Evolutionary conservation across 2,329 filamentous ascomycete species (phyloP).

Genomic region (Aspergillus felis): DNA sequence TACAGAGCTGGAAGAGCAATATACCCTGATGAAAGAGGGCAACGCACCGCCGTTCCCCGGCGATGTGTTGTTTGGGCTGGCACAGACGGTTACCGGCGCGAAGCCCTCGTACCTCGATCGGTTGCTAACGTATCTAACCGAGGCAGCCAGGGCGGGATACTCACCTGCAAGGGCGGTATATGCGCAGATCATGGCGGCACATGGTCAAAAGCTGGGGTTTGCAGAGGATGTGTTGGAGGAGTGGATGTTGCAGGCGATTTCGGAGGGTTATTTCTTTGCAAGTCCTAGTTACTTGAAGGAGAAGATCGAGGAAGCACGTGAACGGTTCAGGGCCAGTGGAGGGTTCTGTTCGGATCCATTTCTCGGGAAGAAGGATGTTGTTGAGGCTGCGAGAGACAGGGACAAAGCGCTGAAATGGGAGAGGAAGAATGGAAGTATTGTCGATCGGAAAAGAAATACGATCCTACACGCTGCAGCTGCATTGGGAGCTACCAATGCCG

Average conservation of each 20-base stretch:
- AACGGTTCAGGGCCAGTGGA: slow-evolving; percentile 17
- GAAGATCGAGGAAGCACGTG: slow-evolving; percentile 12
- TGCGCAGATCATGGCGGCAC: slow-evolving; percentile 22
- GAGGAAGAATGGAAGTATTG: slow-evolving; percentile 6
- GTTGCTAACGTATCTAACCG: slow-evolving; percentile 19
- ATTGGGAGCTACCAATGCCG: slow-evolving; percentile 12
- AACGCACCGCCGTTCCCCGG: slow-evolving; percentile 11
- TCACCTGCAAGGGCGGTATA: slow-evolving; percentile 25
- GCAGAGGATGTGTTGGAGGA: slow-evolving; percentile 12
- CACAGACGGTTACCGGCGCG: slow-evolving; percentile 22
- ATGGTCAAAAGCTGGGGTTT: slow-evolving; percentile 15
- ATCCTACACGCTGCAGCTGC: slow-evolving; percentile 23
- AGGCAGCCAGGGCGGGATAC: slow-evolving; percentile 17
- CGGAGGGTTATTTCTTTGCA: slow-evolving; percentile 22
- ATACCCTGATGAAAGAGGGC: slow-evolving; percentile 12
- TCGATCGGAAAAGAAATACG: slow-evolving; percentile 24
- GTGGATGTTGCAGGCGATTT: slow-evolving; percentile 21
- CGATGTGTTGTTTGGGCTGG: slow-evolving; percentile 24
- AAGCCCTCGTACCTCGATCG: slow-evolving; percentile 21
- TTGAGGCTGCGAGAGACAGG: slow-evolving; percentile 9
- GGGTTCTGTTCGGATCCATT: slow-evolving; percentile 24
- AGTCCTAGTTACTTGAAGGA: slow-evolving; percentile 2
- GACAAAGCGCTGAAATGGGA: slow-evolving; percentile 10
- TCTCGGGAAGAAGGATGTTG: slow-evolving; percentile 12
- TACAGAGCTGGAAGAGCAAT: slow-evolving; percentile 22